Base-by-base conservation (phyloP, 352 stramenopile species). In the Globisporangium emineosum region DNA sequence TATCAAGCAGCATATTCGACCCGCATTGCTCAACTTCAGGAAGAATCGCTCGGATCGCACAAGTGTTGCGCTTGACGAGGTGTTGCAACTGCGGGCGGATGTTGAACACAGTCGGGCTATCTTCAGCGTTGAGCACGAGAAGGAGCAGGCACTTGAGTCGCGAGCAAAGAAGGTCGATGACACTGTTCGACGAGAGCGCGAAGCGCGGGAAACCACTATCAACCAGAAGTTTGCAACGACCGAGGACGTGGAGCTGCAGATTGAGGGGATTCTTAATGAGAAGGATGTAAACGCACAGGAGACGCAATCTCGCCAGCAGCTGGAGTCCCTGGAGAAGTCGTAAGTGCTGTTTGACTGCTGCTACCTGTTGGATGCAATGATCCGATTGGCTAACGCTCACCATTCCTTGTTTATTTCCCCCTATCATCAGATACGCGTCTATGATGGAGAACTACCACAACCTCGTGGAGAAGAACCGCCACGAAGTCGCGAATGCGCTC, bases 171-270 rank as follows among this genome's bases (percentile, higher is more conserved):
- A 90, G 52, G 67, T 81, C 2, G 80, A 87, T 7, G 79, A 89
- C 45, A 70, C 76, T 17, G 73, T 91, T 35, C 70, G 64, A 10
- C 73, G 72, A 45, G 82, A 92, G 42, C 80, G 81, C 54, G 75
- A 89, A 52, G 67, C 72, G 27, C 65, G 71, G 19, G 78, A 80
- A 45, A 63, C 68, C 21, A 72, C 56, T 29, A 77, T 86, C 37
- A 65, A 65, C 37, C 73, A 84, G 43, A 89, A 90, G 42, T 40
- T 74, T 2, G 55, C 66, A 1, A 80, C 75, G 43, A 83, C 74
- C 2, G 83, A 89, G 77, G 83, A 91, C 55, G 71, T 93, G 27
- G 85, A 91, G 68, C 65, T 87, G 12, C 75, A 86, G 63, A 91
- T 91, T 43, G 78, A 81, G 47, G 78, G 73, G 27, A 91, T 91